These are phyloP conservation scores for Zasmidium angulare DNA, from an alignment of 2,329 filamentous ascomycete genomes.

Conservation along the genomic window DNA sequence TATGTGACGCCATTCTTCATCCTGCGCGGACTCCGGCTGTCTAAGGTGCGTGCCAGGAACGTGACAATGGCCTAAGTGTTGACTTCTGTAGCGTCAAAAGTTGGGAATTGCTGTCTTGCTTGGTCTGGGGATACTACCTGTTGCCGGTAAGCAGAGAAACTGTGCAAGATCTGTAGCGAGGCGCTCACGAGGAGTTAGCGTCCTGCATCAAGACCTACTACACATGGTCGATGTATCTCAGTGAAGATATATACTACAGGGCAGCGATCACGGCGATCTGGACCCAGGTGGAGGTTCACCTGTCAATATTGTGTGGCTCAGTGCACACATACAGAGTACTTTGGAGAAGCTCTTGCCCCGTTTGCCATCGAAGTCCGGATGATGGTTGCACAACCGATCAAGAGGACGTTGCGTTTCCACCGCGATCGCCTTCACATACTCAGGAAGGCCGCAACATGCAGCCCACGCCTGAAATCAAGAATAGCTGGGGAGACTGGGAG, in stretches of 20 bases:
- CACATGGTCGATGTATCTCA: constrained; percentile 13
- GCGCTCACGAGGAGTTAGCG: constrained; percentile 2
- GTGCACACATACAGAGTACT: constrained; percentile 18
- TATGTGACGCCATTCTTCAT: constrained; percentile 15
- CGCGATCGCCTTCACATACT: neutral
- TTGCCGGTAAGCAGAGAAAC: constrained; percentile 8
- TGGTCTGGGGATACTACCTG: constrained; percentile 14
- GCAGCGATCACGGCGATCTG: constrained; percentile 10
- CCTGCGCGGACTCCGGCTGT: constrained; percentile 11
- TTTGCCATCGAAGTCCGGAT: constrained; percentile 3
- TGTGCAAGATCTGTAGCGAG: neutral
- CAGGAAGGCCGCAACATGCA: neutral
- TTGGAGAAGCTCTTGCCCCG: constrained; percentile 11
- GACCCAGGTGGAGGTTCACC: constrained; percentile 16
- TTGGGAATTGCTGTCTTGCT: constrained; percentile 13
- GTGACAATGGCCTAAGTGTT: neutral
- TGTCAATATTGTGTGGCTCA: constrained; percentile 17
- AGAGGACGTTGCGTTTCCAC: neutral
- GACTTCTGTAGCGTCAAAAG: constrained; percentile 8
- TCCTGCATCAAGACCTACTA: constrained; percentile 18
- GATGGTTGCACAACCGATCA: constrained; percentile 3
- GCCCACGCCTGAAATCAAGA: neutral
- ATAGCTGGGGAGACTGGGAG: neutral
- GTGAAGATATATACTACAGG: constrained; percentile 11
- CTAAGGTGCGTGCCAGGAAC: neutral